Evolutionary conservation across 495 filamentous ascomycete genomes (phyloP).

Genomic region (Penicillium samsonianum): DNA sequence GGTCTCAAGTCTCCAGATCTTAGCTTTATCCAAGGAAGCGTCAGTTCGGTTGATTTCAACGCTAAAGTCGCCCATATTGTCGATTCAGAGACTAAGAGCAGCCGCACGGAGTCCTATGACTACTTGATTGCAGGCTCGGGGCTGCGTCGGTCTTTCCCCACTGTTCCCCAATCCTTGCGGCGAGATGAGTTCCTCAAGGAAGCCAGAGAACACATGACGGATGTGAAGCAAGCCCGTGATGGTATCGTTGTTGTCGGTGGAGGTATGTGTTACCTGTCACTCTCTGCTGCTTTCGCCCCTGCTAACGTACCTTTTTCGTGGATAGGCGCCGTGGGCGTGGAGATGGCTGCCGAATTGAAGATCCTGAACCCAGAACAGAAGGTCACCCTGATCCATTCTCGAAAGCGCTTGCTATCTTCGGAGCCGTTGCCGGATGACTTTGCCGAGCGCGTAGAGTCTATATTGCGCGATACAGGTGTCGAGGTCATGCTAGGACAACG

Average conservation of each 20-base stretch:
- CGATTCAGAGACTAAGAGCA: constrained; percentile 23
- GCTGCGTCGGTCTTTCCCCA: constrained; percentile 61
- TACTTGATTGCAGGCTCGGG: constrained; percentile 65
- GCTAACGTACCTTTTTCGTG: not conserved
- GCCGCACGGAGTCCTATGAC: constrained; percentile 54
- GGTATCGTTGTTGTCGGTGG: constrained; percentile 62
- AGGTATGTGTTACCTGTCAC: constrained; percentile 32
- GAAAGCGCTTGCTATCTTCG: constrained; percentile 60
- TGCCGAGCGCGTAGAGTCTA: constrained; percentile 51
- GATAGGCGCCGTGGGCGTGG: constrained; percentile 66
- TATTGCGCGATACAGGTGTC: constrained; percentile 57
- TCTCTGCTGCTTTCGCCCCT: constrained; percentile 16
- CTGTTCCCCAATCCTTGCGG: constrained; percentile 57
- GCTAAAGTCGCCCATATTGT: constrained; percentile 53
- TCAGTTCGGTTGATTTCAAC: constrained; percentile 53
- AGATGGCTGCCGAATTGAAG: constrained; percentile 71
- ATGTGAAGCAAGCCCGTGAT: constrained; percentile 33
- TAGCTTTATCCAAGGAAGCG: constrained; percentile 57
- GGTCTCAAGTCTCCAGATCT: constrained; percentile 55
- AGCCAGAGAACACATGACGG: constrained; percentile 32
- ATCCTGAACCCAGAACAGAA: constrained; percentile 54
- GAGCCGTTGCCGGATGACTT: constrained; percentile 69
- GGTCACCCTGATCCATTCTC: constrained; percentile 69
- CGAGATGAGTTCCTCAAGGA: constrained; percentile 60
- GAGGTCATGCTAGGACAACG: constrained; percentile 55